Conservation (phyloP, 2,329 filamentous ascomycete genomes). For the Calonectria pauciramosa region DNA sequence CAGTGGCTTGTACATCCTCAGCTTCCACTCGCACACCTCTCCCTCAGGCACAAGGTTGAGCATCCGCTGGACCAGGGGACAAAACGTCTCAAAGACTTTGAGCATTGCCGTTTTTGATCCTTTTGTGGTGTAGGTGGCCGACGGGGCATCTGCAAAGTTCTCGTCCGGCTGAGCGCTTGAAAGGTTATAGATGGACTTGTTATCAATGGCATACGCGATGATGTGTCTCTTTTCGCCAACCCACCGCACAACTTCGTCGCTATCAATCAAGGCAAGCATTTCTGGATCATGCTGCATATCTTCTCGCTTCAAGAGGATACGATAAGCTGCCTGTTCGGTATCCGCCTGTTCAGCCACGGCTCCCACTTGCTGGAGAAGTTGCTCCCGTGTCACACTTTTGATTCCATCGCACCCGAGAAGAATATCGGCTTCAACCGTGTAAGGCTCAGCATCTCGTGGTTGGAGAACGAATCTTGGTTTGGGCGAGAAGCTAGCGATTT, state of each 20-base stretch:
- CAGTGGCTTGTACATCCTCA: constrained; percentile 72
- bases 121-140: constrained; percentile 73
- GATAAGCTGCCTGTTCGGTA: constrained; percentile 67
- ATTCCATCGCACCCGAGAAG: constrained; percentile 68
- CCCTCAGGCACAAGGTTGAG: constrained; percentile 72
- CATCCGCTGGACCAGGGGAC: constrained; percentile 71
- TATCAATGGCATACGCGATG: constrained; percentile 75
- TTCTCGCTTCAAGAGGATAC: constrained; percentile 64
- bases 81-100: constrained; percentile 71
- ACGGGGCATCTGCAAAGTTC: constrained; percentile 64
- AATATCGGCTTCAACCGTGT: constrained; percentile 57
- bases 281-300: constrained; percentile 78
- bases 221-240: constrained; percentile 77
- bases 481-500: constrained; percentile 43
- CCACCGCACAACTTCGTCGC: constrained; percentile 71
- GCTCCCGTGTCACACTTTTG: constrained; percentile 61
- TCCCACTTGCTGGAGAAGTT: constrained; percentile 67
- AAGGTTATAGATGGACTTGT: constrained; percentile 76
- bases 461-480: constrained; percentile 38
- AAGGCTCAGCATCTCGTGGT: constrained; percentile 34
- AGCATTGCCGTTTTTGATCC: constrained; percentile 73
- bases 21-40: constrained; percentile 77
- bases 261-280: constrained; percentile 70
- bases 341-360: constrained; percentile 61
- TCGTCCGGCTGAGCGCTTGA: constrained; percentile 72